Percentiles rank a stretch among this genome's conserved stretches.
Conservation (phyloP, 805 yeast genomes). For the Brettanomyces anomalus region DNA sequence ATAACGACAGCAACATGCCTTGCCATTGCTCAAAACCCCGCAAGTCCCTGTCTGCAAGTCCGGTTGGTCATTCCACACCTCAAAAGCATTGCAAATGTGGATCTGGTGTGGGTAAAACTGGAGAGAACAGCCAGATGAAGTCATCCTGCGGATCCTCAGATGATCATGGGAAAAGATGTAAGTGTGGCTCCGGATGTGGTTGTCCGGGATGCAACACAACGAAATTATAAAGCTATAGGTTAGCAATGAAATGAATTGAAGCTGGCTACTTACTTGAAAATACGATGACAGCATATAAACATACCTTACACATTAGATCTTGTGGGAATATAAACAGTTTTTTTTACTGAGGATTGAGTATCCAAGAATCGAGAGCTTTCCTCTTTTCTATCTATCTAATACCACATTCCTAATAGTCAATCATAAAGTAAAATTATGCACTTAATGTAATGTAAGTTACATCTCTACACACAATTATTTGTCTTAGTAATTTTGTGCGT, state of each 20-base stretch:
- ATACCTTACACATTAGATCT: too few relatives aligned
- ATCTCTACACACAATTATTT: not conserved
- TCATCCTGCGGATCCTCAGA: slow-evolving; percentile 8
- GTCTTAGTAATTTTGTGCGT: not conserved
- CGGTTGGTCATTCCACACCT: not conserved
- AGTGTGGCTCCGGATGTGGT: slow-evolving; percentile 27
- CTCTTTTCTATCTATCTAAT: not conserved
- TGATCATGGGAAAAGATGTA: slow-evolving; percentile 16
- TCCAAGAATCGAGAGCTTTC: not conserved
- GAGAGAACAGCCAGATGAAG: not conserved
- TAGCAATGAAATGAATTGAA: too few relatives aligned
- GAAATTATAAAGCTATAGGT: slow-evolving; percentile 14
- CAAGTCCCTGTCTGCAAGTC: not conserved
- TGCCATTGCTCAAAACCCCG: too few relatives aligned
- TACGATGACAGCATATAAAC: too few relatives aligned
- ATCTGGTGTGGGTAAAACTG: not conserved
- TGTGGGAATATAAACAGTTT: too few relatives aligned
- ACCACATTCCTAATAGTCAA: too few relatives aligned
- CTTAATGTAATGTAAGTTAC: too few relatives aligned
- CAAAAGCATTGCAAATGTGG: not conserved
- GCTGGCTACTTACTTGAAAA: not conserved
- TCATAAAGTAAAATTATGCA: too few relatives aligned
- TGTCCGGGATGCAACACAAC: slow-evolving; percentile 30
- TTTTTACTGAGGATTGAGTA: too few relatives aligned
- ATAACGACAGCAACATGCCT: too few relatives aligned